phyloP scores from a whole-genome alignment of 2,329 filamentous ascomycete genomes.

The Penicillium italicum region DNA sequence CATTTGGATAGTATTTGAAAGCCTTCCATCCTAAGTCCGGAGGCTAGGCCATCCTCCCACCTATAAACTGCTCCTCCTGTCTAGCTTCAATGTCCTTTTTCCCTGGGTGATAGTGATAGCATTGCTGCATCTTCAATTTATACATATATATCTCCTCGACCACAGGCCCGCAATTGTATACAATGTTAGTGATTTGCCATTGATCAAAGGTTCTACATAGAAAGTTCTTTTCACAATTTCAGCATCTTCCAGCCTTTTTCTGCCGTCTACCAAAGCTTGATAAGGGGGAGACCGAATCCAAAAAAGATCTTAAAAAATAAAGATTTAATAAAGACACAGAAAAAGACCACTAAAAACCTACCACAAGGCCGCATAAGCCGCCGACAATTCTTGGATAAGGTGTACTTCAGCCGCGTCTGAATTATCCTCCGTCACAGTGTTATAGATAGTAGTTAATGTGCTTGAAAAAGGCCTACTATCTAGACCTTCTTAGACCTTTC shows the following conservation, averaged over 20 bases:
- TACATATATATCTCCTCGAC: background rate
- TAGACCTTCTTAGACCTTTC: rapidly evolving
- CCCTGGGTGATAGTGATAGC: background rate
- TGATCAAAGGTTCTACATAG: background rate
- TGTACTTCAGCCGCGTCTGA: background rate
- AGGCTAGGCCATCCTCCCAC: background rate
- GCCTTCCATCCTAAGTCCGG: constrained; percentile 33
- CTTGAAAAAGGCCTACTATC: background rate
- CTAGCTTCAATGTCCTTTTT: background rate
- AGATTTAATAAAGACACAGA: too few species aligned
- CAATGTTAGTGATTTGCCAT: background rate
- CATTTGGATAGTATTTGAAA: background rate
- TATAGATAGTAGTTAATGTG: background rate
- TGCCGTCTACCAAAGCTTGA: too few species aligned
- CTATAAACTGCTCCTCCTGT: background rate
- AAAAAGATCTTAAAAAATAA: too few species aligned
- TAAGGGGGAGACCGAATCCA: too few species aligned
- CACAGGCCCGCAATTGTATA: background rate
- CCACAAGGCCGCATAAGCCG: too few species aligned
- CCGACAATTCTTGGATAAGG: too few species aligned
- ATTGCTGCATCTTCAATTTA: background rate
- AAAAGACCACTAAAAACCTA: too few species aligned
- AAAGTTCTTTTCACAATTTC: too few species aligned
- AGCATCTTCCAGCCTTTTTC: too few species aligned
- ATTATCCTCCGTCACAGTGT: background rate